Evolutionary conservation across 2,329 filamentous ascomycete species (phyloP), one percentile per base, ranked within the genome.

Genomic region (Paraphoma chrysanthemicola): DNA sequence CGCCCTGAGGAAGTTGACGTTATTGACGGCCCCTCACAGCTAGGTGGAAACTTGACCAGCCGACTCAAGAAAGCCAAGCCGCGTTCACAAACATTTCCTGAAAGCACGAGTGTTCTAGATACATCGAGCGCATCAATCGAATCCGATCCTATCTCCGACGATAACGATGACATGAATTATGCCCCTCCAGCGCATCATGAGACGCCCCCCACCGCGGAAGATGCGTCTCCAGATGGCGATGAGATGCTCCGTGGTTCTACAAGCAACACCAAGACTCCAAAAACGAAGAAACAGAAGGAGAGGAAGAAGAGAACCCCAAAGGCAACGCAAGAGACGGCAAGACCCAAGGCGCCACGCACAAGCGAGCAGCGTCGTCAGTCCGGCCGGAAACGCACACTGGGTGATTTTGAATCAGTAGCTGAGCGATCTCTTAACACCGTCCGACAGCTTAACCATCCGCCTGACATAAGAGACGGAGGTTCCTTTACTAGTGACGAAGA

Each of bases 401-500:
- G 44, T 16, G 12, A 30, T 3, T 31, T 41, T 14, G 23, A 44
- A 3, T 50, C 57, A 18, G 58, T 64, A 14, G 66, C 62, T n/a
- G 63, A 68, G 4, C 57, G 41, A 36, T 63, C 62, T 8, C 45
- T 70, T 6, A 43, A 58, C 8, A 51, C 45, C 1, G 16, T 23
- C 4, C 62, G 57, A 5, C 52, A 61, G 7, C 38, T 70, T 2
- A 44, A 55, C 7, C 53, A 61, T 9, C 65, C 62, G 4, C 62
- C 62, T 4, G 56, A 67, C 12, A n/a, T 66, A 36, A 63, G 56
- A 18, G 46, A 31, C 1, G 29, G 44, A 17, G 68, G 68, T 17
- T 60, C 62, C 2, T 70, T 62, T 23, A 63, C 62, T 1, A 41
- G 48, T 1, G 68, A 70, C 29, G 68, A 70, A 44, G 53, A 61